Evolutionary conservation across 164 flowering plant genomes (phyloP).

Genomic region (Kingdonia uniflora): DNA sequence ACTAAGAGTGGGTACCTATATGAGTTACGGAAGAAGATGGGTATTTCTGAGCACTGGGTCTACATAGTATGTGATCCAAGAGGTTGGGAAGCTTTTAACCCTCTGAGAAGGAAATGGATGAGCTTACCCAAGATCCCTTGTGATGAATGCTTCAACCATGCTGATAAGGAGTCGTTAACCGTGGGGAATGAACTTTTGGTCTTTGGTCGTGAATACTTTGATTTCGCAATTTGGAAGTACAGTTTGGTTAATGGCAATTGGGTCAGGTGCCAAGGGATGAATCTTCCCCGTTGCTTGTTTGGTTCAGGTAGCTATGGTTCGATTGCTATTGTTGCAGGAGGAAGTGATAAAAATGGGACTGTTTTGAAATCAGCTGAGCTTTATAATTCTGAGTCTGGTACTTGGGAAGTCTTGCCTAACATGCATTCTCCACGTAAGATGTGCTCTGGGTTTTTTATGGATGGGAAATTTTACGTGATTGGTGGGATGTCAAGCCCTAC

Average conservation of each 20-base stretch:
- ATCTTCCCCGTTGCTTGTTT: conserved; percentile 55
- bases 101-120: conserved; percentile 41
- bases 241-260: conserved; percentile 27
- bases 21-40: conserved; percentile 36
- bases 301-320: conserved; percentile 50
- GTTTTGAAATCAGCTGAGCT: conserved; percentile 52
- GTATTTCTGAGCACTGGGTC: conserved; percentile 49
- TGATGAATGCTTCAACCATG: conserved; percentile 55
- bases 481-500: conserved; percentile 49
- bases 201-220: conserved; percentile 48
- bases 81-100: conserved; percentile 59
- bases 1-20: conserved; percentile 38
- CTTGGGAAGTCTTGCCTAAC: conserved; percentile 46
- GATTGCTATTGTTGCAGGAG: conserved; percentile 63
- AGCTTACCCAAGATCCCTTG: conserved; percentile 49
- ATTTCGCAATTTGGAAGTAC: conserved; percentile 53
- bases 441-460: conserved; percentile 71
- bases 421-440: conserved; percentile 51
- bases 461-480: conserved; percentile 50
- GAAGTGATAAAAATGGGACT: conserved; percentile 45
- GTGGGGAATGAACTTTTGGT: conserved; percentile 57
- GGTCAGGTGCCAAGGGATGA: conserved; percentile 44
- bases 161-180: conserved; percentile 65
- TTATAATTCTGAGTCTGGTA: conserved; percentile 41
- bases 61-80: conserved; percentile 45